Percentiles rank a stretch among this genome's conserved stretches.
Evolutionary conservation across 345 rosid species (phyloP).

Genomic region (Clarkia xantiana): DNA sequence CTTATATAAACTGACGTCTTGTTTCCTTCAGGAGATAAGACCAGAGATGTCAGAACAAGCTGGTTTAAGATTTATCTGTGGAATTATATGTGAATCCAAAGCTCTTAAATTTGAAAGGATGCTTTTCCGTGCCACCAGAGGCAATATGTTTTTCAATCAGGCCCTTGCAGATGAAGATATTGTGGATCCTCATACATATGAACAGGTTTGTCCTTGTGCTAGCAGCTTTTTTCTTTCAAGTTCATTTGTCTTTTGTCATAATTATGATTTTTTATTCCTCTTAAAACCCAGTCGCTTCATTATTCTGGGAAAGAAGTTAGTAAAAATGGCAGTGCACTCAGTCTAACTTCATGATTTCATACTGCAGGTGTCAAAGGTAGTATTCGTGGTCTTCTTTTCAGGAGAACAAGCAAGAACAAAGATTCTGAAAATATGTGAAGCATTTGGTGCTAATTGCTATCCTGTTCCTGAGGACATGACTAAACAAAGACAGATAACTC

Average conservation of each 20-base stretch:
- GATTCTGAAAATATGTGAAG: slow-evolving; percentile 83
- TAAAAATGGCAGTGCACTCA: no score
- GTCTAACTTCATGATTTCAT: not conserved
- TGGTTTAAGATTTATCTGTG: slow-evolving; percentile 79
- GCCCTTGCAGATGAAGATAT: slow-evolving; percentile 79
- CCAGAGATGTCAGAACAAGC: slow-evolving; percentile 44
- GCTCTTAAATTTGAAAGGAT: slow-evolving; percentile 76
- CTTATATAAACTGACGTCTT: slow-evolving; percentile 6
- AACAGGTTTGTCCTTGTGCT: slow-evolving; percentile 43
- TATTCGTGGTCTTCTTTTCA: slow-evolving; percentile 84
- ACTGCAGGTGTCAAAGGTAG: slow-evolving; percentile 68
- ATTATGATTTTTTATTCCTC: not conserved
- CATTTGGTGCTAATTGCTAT: slow-evolving; percentile 93
- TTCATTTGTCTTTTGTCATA: not conserved
- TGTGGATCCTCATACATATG: slow-evolving; percentile 78
- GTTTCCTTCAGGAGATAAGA: slow-evolving; percentile 45
- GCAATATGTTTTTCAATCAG: slow-evolving; percentile 96
- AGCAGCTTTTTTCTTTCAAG: not conserved
- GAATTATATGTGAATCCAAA: slow-evolving; percentile 68
- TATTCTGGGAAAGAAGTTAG: no score
- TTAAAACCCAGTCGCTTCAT: no score
- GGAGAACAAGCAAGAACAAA: slow-evolving; percentile 95
- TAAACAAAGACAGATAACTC: slow-evolving; percentile 77
- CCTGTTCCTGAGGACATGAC: slow-evolving; percentile 83
- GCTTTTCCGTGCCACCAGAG: slow-evolving; percentile 95